Evolutionary conservation across 2,329 filamentous ascomycete genomes (phyloP).

Genomic region (Phaeosphaeria sp.): DNA sequence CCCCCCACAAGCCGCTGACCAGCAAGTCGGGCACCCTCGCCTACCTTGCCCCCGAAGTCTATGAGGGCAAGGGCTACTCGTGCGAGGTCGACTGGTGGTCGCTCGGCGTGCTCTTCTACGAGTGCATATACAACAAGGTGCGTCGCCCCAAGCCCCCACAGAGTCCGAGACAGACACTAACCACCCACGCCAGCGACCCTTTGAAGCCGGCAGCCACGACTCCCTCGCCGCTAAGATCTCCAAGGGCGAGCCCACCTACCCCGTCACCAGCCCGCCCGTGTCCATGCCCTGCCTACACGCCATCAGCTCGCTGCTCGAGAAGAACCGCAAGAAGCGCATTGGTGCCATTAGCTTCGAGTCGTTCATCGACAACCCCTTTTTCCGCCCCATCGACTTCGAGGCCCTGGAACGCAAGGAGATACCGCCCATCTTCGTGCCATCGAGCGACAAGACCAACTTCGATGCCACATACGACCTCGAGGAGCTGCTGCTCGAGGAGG

Average conservation of each 20-base stretch:
- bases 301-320: slow-evolving; percentile 82
- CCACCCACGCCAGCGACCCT: slow-evolving; percentile 71
- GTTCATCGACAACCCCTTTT: slow-evolving; percentile 90
- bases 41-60: slow-evolving; percentile 95
- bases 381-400: slow-evolving; percentile 82
- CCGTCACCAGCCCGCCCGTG: slow-evolving; percentile 90
- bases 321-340: slow-evolving; percentile 80
- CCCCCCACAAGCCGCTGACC: slow-evolving; percentile 80
- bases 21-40: slow-evolving; percentile 97
- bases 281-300: slow-evolving; percentile 87
- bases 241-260: slow-evolving; percentile 82
- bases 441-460: slow-evolving; percentile 98
- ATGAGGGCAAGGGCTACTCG: slow-evolving; percentile 86
- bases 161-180: slow-evolving; percentile 1
- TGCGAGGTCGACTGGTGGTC: slow-evolving; percentile 98
- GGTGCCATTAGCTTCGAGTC: slow-evolving; percentile 82
- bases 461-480: slow-evolving; percentile 98
- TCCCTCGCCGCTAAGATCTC: slow-evolving; percentile 81
- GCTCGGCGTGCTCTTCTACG: slow-evolving; percentile 95
- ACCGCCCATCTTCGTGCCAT: slow-evolving; percentile 89
- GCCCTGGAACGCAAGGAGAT: slow-evolving; percentile 86
- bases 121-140: slow-evolving; percentile 99
- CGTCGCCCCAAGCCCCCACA: slow-evolving; percentile 27
- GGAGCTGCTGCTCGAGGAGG: slow-evolving; percentile 91
- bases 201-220: slow-evolving; percentile 87